Base-by-base conservation (phyloP, 352 stramenopile genomes). In the Phytopythium mirpurense region DNA sequence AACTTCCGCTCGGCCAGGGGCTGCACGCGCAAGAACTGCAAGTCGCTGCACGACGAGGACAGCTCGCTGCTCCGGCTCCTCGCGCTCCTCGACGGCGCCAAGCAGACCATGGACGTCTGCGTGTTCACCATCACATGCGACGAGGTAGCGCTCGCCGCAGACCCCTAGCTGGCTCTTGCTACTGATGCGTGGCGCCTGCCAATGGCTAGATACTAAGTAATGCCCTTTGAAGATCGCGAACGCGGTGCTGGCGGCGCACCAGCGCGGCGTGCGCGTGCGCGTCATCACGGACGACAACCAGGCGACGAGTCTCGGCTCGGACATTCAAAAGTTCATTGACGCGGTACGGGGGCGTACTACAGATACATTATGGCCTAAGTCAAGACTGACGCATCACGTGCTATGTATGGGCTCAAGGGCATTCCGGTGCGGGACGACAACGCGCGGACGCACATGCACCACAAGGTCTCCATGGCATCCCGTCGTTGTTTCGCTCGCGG, bases 91-190 rank as follows among this genome's bases (percentile, higher is more conserved):
- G 63, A 72, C 18, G 57, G 45, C 3, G 68, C 74, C 26, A 75
- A 62, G 38, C 65, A 57, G 32, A 78, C 67, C 5, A 78, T 86
- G 66, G 78, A 88, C 42, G 77, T 88, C 38, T 84, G 72, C 48
- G 78, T 88, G 32, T 88, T 88, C 52, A 88, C 74, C 16, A 86
- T 88, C 62, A 88, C 78, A 0, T 86, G 74, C 35, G 74, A 88
- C 32, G 78, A 88, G 59, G 78, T 86, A 48, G 12, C 59, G 23
- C 29, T 32, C 29, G 29, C 9, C 29, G 29, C 9, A 32, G 29
- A 5, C 5, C 5, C 29, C 29, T 32, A 5, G 8, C 15, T 5
- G 19, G 11, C 26, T 40, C 34, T 41, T 15, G 32, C 11, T n/a
- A n/a, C n/a, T n/a, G n/a, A n/a, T n/a, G n/a, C n/a, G n/a, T n/a